Evolutionary conservation across 176 grass and related monocot genomes (phyloP).

Genomic region (Avena insularis): DNA sequence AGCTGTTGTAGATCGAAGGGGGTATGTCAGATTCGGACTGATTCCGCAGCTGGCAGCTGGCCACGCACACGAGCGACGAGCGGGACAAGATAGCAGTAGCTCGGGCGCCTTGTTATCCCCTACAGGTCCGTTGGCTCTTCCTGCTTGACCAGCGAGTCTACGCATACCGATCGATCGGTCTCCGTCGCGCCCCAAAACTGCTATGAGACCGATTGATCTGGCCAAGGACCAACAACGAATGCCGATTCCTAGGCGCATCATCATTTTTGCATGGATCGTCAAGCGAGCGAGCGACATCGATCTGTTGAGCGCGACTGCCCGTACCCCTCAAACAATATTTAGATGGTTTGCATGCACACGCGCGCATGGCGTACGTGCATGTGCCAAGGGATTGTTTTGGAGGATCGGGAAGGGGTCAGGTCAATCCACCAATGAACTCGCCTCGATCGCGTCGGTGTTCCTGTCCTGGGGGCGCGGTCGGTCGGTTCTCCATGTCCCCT

Average conservation of each 20-base stretch:
- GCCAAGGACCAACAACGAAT: background rate
- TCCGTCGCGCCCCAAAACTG: background rate
- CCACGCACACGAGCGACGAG: background rate
- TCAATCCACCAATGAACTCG: background rate
- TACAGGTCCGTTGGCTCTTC: constrained; percentile 43
- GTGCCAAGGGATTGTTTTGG: background rate
- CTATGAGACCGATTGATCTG: background rate
- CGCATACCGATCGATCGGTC: background rate
- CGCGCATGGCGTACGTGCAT: too few species aligned
- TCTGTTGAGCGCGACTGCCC: too few species aligned
- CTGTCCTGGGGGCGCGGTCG: too few species aligned
- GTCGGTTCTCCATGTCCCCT: constrained; percentile 10
- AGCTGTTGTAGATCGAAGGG: background rate
- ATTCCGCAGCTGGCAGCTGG: background rate
- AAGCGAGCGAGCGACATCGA: too few species aligned
- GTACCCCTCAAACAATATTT: too few species aligned
- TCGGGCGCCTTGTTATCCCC: constrained; percentile 38
- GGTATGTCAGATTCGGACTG: background rate
- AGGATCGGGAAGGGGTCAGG: constrained; percentile 14
- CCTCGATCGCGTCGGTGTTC: too few species aligned
- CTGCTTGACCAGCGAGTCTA: constrained; percentile 16
- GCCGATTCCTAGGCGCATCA: constrained; percentile 33
- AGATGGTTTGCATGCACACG: background rate
- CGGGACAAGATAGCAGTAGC: background rate
- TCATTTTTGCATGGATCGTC: too few species aligned